A percentile compares a stretch with the other conserved stretches of the same genome.
These are phyloP conservation scores for Keithomyces neogunnii DNA, from an alignment of 2,329 filamentous ascomycete genomes.

Conservation along the genomic window DNA sequence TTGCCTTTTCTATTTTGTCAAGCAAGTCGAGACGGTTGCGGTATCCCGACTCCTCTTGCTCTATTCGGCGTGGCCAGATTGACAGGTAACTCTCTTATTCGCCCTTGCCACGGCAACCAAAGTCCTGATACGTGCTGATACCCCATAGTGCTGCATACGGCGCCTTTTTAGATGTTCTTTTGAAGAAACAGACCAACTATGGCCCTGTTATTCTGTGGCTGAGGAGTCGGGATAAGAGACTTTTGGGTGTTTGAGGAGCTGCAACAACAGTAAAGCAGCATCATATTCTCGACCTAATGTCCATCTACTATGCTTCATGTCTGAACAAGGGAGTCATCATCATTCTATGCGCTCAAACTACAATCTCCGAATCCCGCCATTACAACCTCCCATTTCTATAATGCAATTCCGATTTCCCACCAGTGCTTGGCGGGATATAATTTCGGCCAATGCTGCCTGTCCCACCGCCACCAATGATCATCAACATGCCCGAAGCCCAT, in stretches of 20 bases:
- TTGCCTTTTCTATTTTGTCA: constrained; percentile 56
- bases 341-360: background rate
- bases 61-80: constrained; percentile 51
- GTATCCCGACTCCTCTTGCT: constrained; percentile 47
- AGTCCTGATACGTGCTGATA: constrained; percentile 6
- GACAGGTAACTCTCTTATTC: constrained; percentile 42
- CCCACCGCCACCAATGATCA: constrained; percentile 63
- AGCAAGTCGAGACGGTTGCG: constrained; percentile 37
- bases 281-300: background rate
- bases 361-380: background rate
- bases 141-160: constrained; percentile 52
- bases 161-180: constrained; percentile 63
- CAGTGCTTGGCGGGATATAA: constrained; percentile 56
- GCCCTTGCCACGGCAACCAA: background rate
- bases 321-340: background rate
- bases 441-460: constrained; percentile 37
- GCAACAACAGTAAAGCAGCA: background rate
- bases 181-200: constrained; percentile 64
- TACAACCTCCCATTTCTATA: constrained; percentile 13
- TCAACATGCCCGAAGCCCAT: constrained; percentile 53
- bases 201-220: constrained; percentile 60
- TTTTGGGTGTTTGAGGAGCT: background rate
- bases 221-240: constrained; percentile 30
- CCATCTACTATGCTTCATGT: background rate
- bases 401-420: constrained; percentile 39